Base-by-base conservation (phyloP, 352 stramenopile species). In the Globisporangium spiculum region DNA sequence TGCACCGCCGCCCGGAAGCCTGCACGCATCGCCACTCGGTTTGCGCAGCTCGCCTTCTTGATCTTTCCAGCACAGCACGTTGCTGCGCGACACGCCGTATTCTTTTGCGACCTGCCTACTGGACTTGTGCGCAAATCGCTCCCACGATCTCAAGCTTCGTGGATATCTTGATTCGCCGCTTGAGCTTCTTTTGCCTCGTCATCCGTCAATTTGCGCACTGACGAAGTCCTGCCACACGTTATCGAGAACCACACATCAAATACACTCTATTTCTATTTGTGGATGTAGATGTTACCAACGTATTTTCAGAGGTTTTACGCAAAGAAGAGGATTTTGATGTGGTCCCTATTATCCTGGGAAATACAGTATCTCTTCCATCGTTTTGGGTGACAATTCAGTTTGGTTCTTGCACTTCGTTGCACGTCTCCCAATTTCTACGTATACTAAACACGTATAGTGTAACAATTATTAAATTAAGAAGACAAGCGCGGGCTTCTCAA, bases 261-360 rank as follows among this genome's bases (percentile, higher is more conserved):
- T 58, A 27, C 20, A 22, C 52, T 58, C 12, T 58, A 22, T 34
- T 36, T 58, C 22, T 10, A 27, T 58, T 36, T 36, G 32, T 36
- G 32, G 32, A 36, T 4, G 32, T 36, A 36, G 32, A 36, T 4
- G 32, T 10, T 7, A 10, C 3, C 2, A 10, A 36, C 32, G 32
- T 36, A 36, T 36, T 36, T 10, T 36, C 8, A 36, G 32, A 10
- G 32, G 32, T 5, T 9, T 9, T 22, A 22, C 36, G 9, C n/a
- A 20, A 36, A 18, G 34, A 58, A 58, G 18, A 24, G 52, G 27
- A 10, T 10, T 58, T 36, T 58, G 27, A 30, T 9, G 22, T 58
- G 24, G 52, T 58, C 52, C 52, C 27, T 34, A 58, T 30, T 58
- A 58, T 58, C 27, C 18, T 24, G 52, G 22, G 52, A 58, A n/a